A percentile compares a stretch with the other conserved stretches of the same genome.
Evolutionary conservation across 2,329 filamentous ascomycete genomes (phyloP).

Genomic region (Ascochyta clinopodiicola): DNA sequence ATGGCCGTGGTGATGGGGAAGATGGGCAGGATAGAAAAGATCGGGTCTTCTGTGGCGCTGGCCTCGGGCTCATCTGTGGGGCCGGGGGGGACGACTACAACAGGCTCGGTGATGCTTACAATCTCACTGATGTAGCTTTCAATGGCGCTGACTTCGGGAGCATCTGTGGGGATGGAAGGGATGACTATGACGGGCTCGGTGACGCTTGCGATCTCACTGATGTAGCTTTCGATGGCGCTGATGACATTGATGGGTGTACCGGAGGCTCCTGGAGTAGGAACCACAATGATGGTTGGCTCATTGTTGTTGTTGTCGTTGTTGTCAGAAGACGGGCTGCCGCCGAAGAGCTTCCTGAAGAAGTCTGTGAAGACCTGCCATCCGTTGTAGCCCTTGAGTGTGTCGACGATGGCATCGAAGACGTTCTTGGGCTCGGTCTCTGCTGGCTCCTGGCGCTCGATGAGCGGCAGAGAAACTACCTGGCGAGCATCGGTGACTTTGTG

Average conservation of each 20-base stretch:
- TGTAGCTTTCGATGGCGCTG: slow-evolving; percentile 10
- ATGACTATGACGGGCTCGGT: slow-evolving; percentile 1
- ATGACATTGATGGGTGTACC: slow-evolving; percentile 2
- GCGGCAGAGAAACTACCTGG: slow-evolving; percentile 8
- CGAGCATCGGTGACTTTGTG: slow-evolving; percentile 10
- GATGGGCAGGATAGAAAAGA: slow-evolving; percentile 24
- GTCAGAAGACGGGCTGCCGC: not conserved
- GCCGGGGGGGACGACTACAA: not conserved
- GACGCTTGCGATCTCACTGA: slow-evolving; percentile 5
- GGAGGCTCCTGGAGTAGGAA: not conserved
- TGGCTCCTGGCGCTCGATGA: slow-evolving; percentile 8
- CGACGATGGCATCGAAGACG: slow-evolving; percentile 15
- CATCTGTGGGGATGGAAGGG: not conserved
- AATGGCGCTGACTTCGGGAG: not conserved
- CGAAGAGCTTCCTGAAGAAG: slow-evolving; percentile 23
- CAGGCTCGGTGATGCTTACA: slow-evolving; percentile 1
- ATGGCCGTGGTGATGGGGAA: slow-evolving; percentile 18
- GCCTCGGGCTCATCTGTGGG: not conserved
- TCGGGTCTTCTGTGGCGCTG: not conserved
- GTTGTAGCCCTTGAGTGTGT: slow-evolving; percentile 16
- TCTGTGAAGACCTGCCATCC: slow-evolving; percentile 23
- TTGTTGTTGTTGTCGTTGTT: slow-evolving; percentile 3
- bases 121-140: slow-evolving; percentile 1
- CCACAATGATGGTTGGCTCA: not conserved
- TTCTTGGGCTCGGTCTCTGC: slow-evolving; percentile 3